Evolutionary conservation across 345 rosid species (phyloP).

Genomic region (Salix exigua): DNA sequence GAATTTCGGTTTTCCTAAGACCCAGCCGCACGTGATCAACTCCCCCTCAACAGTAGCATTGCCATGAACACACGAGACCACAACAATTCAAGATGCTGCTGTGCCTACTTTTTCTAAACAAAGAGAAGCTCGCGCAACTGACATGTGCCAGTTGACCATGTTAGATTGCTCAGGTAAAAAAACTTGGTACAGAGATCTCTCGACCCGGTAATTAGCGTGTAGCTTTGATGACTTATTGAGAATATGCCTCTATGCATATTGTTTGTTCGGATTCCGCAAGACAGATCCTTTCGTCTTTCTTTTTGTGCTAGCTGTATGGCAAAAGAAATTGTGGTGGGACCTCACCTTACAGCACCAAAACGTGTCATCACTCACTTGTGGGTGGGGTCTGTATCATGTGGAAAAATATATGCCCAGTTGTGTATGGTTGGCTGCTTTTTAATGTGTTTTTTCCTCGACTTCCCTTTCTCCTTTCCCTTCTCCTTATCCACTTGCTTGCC

Average conservation of each 20-base stretch:
- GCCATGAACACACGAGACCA: constrained; percentile 19
- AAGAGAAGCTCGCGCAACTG: constrained; percentile 18
- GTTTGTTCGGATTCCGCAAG: constrained; percentile 19
- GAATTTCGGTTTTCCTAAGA: constrained; percentile 50
- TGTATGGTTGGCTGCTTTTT: constrained; percentile 19
- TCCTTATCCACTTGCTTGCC: background rate
- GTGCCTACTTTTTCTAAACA: constrained; percentile 13
- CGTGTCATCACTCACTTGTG: constrained; percentile 3
- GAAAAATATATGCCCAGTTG: background rate
- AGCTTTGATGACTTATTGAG: constrained; percentile 18
- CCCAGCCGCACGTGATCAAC: constrained; percentile 20
- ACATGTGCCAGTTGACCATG: constrained; percentile 12
- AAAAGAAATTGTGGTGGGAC: constrained; percentile 45
- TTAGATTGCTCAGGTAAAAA: constrained; percentile 18
- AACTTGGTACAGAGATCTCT: background rate
- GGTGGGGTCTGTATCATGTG: constrained; percentile 38
- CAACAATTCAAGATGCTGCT: background rate
- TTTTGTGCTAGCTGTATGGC: constrained; percentile 50
- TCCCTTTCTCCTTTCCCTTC: background rate
- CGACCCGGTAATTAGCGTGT: constrained; percentile 7
- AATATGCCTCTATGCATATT: constrained; percentile 7
- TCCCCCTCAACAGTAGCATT: constrained; percentile 7
- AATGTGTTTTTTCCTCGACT: background rate
- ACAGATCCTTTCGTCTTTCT: constrained; percentile 16
- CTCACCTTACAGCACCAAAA: constrained; percentile 28